A percentile compares a stretch with the other conserved stretches of the same genome.
Conservation (phyloP, 306 rosid species). For the Betula pendula region DNA sequence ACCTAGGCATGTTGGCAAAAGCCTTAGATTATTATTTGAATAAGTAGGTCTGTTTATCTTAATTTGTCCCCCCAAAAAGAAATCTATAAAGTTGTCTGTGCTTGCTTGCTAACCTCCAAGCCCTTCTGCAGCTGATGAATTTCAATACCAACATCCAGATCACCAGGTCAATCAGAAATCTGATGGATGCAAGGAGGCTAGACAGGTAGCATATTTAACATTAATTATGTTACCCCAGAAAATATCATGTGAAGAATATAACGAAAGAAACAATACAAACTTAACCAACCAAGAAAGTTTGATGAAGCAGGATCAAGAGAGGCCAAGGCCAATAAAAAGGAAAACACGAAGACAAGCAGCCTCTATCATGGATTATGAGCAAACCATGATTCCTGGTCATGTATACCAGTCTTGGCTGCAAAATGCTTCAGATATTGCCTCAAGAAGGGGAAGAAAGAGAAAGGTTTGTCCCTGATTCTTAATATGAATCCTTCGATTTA, state of each 20-base stretch:
- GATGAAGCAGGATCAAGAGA: conserved; percentile 47
- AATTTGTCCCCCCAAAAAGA: neutral
- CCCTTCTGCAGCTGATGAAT: conserved; percentile 41
- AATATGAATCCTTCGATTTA: conserved; percentile 19
- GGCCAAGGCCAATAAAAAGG: conserved; percentile 44
- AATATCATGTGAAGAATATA: conserved; percentile 11
- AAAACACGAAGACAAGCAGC: conserved; percentile 43
- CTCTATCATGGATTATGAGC: conserved; percentile 61
- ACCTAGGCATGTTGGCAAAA: too few relatives aligned
- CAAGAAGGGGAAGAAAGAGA: conserved; percentile 60
- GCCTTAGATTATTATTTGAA: neutral
- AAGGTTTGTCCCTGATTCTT: conserved; percentile 50
- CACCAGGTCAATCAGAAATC: conserved; percentile 28
- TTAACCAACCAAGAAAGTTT: conserved; percentile 22
- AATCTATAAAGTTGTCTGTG: neutral
- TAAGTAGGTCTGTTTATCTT: neutral
- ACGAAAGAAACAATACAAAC: neutral
- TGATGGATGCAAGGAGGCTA: conserved; percentile 34
- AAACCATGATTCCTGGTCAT: conserved; percentile 71
- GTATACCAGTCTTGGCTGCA: conserved; percentile 80
- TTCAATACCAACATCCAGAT: conserved; percentile 42
- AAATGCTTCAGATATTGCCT: conserved; percentile 56
- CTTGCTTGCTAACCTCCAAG: conserved; percentile 25
- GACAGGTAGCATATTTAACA: conserved; percentile 43
- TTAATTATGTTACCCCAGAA: neutral